A percentile compares a stretch with the other conserved stretches of the same genome.
phyloP scores from a whole-genome alignment of 2,329 filamentous ascomycete species.

The Emmonsiellopsis sp. region DNA sequence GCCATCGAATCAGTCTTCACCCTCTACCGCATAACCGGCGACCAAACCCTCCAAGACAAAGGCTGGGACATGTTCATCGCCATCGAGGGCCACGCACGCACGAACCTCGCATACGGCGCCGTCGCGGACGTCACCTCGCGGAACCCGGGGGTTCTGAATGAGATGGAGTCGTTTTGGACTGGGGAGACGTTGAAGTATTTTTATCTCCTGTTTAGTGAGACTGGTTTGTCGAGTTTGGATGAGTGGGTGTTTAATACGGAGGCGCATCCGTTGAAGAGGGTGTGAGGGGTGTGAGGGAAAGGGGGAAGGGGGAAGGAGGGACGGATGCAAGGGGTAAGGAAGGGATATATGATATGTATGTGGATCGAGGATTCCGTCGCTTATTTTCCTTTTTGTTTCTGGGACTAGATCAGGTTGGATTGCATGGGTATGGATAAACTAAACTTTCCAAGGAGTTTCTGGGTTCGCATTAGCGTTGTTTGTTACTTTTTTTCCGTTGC shows the following conservation, averaged over 20 bases:
- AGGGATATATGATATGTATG: not conserved
- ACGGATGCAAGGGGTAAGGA: not conserved
- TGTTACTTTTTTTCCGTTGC: no score
- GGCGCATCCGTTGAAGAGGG: slow-evolving; percentile 42
- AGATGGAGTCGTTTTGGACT: slow-evolving; percentile 85
- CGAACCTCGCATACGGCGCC: slow-evolving; percentile 58
- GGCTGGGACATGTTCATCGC: slow-evolving; percentile 80
- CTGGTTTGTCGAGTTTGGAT: slow-evolving; percentile 57
- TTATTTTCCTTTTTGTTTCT: not conserved
- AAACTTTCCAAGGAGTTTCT: no score
- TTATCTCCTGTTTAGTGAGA: slow-evolving; percentile 68
- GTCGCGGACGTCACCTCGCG: slow-evolving; percentile 14
- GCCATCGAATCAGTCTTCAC: slow-evolving; percentile 84
- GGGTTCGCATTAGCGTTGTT: no score
- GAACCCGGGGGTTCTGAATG: slow-evolving; percentile 32
- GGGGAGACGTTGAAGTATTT: slow-evolving; percentile 92
- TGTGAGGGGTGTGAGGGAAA: not conserved
- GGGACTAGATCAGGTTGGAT: not conserved
- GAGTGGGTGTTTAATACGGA: slow-evolving; percentile 57
- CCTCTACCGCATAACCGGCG: slow-evolving; percentile 82
- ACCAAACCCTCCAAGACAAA: slow-evolving; percentile 63
- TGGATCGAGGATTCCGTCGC: not conserved
- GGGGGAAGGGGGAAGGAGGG: no score
- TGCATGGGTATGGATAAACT: no score
- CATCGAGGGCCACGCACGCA: slow-evolving; percentile 57